These are phyloP conservation scores for Phytopythium vexans DNA, from an alignment of 352 stramenopile genomes.

Conservation along the genomic window DNA sequence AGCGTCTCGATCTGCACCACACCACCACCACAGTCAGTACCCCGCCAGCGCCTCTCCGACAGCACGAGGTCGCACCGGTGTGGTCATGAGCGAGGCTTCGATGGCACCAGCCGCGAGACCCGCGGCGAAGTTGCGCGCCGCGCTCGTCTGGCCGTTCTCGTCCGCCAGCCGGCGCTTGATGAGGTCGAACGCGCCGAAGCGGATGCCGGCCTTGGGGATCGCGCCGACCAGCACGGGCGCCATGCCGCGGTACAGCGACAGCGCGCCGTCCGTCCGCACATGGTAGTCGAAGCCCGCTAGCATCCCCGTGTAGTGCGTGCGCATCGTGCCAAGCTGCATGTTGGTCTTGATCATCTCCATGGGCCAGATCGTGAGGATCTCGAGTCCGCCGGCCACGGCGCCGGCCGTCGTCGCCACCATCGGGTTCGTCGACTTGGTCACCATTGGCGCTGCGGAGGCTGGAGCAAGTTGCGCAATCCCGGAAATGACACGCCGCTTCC, in stretches of 20 bases:
- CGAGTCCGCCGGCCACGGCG: conserved; percentile 85
- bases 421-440: conserved; percentile 73
- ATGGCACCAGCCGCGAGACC: conserved; percentile 92
- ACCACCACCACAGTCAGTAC: background rate
- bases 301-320: conserved; percentile 71
- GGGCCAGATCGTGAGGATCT: conserved; percentile 88
- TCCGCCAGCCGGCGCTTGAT: conserved; percentile 85
- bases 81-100: conserved; percentile 92
- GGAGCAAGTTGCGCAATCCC: conserved; percentile 4
- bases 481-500: background rate
- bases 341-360: conserved; percentile 97
- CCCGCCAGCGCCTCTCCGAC: background rate
- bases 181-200: conserved; percentile 94
- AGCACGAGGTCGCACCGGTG: conserved; percentile 51
- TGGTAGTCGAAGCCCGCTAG: conserved; percentile 72
- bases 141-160: conserved; percentile 88
- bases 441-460: conserved; percentile 8
- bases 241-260: conserved; percentile 92
- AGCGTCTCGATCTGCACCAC: conserved; percentile 89
- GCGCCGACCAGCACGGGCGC: conserved; percentile 93
- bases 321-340: conserved; percentile 86
- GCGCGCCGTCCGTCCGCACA: conserved; percentile 52
- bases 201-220: conserved; percentile 96
- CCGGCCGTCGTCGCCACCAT: conserved; percentile 80
- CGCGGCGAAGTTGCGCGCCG: conserved; percentile 89